These are phyloP conservation scores for Helotiales sp. DNA, from an alignment of 2,329 filamentous ascomycete genomes.

Conservation along the genomic window DNA sequence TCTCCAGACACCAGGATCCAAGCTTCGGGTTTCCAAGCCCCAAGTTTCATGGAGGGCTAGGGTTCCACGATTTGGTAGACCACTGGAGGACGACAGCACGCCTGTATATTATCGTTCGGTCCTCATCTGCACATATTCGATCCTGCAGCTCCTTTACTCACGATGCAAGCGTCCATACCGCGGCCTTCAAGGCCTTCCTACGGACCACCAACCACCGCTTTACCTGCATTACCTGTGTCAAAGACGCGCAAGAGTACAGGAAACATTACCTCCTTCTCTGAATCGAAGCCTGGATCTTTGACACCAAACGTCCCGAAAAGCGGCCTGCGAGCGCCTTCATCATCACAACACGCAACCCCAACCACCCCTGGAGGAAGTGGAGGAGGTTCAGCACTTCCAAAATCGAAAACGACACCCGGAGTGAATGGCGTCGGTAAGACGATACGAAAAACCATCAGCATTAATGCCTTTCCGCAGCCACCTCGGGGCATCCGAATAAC, in stretches of 20 bases:
- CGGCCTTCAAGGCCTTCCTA: constrained; percentile 67
- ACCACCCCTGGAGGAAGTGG: constrained; percentile 55
- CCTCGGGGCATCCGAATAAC: constrained; percentile 67
- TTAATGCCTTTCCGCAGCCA: constrained; percentile 91
- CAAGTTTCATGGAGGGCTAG: constrained; percentile 38
- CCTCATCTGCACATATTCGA: constrained; percentile 17
- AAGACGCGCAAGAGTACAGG: constrained; percentile 74
- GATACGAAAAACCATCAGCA: constrained; percentile 87
- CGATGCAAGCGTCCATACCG: constrained; percentile 38
- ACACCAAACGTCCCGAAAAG: constrained; percentile 56
- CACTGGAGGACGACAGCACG: constrained; percentile 21
- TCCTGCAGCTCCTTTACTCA: constrained; percentile 1
- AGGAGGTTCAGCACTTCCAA: constrained; percentile 59
- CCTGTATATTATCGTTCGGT: constrained; percentile 27
- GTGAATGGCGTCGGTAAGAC: constrained; percentile 68
- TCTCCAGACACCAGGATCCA: constrained; percentile 25
- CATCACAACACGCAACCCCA: constrained; percentile 57
- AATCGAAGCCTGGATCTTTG: constrained; percentile 20
- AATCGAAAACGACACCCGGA: constrained; percentile 59
- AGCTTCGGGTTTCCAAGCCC: constrained; percentile 23
- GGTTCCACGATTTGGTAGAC: constrained; percentile 26
- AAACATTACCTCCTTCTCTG: constrained; percentile 48
- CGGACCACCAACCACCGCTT: constrained; percentile 71
- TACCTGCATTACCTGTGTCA: constrained; percentile 74
- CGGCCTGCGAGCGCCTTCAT: constrained; percentile 63